A percentile compares a stretch with the other conserved stretches of the same genome.
phyloP scores from a whole-genome alignment of 2,329 filamentous ascomycete genomes.

The Neofusicoccum kwambonambiense region DNA sequence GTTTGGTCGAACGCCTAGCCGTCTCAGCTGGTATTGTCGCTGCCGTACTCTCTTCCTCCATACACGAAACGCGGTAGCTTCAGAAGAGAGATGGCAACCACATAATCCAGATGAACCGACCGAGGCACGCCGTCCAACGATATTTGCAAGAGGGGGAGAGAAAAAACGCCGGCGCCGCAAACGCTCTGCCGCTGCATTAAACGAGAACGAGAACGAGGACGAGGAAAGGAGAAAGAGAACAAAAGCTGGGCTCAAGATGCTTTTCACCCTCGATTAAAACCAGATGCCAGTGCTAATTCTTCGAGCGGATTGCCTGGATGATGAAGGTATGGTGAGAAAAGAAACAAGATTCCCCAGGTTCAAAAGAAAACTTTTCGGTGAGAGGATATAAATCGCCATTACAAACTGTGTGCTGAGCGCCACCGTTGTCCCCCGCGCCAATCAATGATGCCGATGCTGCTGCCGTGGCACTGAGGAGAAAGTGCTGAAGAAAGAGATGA shows the following conservation, averaged over 20 bases:
- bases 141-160: not conserved
- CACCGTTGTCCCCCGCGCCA: not conserved
- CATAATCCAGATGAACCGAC: not conserved
- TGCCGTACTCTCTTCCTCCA: too few relatives aligned
- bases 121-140: not conserved
- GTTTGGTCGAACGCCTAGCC: too few relatives aligned
- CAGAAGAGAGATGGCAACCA: not conserved
- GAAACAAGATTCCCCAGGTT: not conserved
- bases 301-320: not conserved
- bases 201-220: not conserved
- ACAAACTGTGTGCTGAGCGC: conserved; percentile 6
- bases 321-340: not conserved
- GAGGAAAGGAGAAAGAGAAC: not conserved
- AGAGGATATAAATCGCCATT: conserved; percentile 3
- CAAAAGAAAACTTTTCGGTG: not conserved
- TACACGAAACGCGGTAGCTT: too few relatives aligned
- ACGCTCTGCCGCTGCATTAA: conserved; percentile 5
- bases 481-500: not conserved
- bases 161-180: not conserved
- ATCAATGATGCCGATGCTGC: not conserved
- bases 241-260: not conserved
- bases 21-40: not conserved
- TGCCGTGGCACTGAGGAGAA: not conserved
- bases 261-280: not conserved
- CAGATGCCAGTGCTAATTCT: not conserved